phyloP scores from a whole-genome alignment of 2,329 filamentous ascomycete genomes.

The Diaporthe capsici region DNA sequence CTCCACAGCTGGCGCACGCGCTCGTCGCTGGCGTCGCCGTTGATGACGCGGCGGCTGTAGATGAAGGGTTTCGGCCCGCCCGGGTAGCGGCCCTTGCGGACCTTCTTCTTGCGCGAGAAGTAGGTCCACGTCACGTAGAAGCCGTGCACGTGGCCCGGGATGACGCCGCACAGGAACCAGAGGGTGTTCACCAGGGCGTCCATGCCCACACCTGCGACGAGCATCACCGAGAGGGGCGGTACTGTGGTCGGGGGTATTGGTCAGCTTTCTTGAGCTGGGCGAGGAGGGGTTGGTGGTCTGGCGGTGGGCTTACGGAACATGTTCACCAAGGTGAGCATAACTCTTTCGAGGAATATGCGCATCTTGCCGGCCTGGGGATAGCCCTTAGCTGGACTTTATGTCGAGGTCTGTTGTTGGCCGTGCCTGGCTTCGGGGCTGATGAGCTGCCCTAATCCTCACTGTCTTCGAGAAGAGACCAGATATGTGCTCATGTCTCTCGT shows the following conservation, averaged over 20 bases:
- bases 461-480: not conserved
- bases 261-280: not conserved
- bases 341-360: conserved; percentile 35
- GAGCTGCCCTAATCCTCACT: not conserved
- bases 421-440: not conserved
- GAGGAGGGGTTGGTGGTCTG: too few relatives aligned
- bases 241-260: not conserved
- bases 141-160: conserved; percentile 41
- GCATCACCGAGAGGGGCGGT: conserved; percentile 39
- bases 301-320: conserved; percentile 27
- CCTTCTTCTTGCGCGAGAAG: conserved; percentile 39
- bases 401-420: not conserved
- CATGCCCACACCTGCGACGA: conserved; percentile 65
- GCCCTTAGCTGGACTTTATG: too few relatives aligned
- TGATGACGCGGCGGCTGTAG: conserved; percentile 37
- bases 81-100: conserved; percentile 38
- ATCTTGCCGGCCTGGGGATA: not conserved
- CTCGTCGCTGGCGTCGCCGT: conserved; percentile 39
- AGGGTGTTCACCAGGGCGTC: conserved; percentile 65
- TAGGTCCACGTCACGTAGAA: conserved; percentile 41
- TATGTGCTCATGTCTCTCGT: not conserved
- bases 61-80: conserved; percentile 38
- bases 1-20: conserved; percentile 36
- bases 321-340: conserved; percentile 35
- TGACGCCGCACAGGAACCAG: conserved; percentile 43